Evolutionary conservation across 1,284 basidiomycete species (phyloP).

Genomic region (Heliocybe sulcata): DNA sequence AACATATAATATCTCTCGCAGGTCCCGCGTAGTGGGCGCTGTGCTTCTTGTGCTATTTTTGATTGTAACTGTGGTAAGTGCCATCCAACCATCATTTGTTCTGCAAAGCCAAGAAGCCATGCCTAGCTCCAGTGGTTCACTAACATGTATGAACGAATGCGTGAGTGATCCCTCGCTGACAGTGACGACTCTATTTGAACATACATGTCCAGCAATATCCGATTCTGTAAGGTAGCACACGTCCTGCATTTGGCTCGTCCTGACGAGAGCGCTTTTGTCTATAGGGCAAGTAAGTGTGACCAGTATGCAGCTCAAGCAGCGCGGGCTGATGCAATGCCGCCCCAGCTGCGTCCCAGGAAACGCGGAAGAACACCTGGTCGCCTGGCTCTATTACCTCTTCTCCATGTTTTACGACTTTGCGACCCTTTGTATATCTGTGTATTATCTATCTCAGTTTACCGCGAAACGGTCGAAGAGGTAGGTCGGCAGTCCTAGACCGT

Average conservation of each 20-base stretch:
- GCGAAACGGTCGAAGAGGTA: constrained; percentile 18
- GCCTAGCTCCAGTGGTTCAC: background rate
- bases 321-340: background rate
- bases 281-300: background rate
- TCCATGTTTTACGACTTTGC: constrained; percentile 31
- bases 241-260: too few species aligned
- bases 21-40: constrained; percentile 9
- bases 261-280: too few species aligned
- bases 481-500: constrained; percentile 5
- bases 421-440: constrained; percentile 26
- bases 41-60: constrained; percentile 16
- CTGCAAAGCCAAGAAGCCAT: background rate
- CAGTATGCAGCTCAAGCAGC: background rate
- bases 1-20: constrained; percentile 24
- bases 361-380: constrained; percentile 13
- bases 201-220: background rate
- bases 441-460: constrained; percentile 22
- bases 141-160: constrained; percentile 19
- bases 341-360: constrained; percentile 29
- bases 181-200: too few species aligned
- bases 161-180: background rate
- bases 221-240: background rate
- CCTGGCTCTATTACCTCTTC: constrained; percentile 35
- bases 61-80: constrained; percentile 2
- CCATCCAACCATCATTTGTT: background rate